Conservation (phyloP, 192 early-diverging fungal genomes). For the Gigaspora rosea region DNA sequence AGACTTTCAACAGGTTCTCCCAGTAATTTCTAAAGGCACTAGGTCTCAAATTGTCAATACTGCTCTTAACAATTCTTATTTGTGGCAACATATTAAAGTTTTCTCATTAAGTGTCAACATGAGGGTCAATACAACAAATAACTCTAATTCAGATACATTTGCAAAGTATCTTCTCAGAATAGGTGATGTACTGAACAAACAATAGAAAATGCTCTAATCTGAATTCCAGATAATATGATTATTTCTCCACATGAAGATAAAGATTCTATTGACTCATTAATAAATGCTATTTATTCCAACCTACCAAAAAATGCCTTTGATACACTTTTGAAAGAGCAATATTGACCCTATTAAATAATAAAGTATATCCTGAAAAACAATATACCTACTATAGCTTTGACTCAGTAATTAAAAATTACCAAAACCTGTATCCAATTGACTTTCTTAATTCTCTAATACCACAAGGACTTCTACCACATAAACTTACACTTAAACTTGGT, state of each 20-base stretch:
- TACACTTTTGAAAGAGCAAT: not conserved
- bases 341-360: conserved; percentile 26
- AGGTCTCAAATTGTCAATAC: conserved; percentile 20
- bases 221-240: not conserved
- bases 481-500: conserved; percentile 26
- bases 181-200: not conserved
- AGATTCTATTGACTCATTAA: not conserved
- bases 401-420: not conserved
- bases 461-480: conserved; percentile 30
- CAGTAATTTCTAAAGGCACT: conserved; percentile 19
- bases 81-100: conserved; percentile 32
- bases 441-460: conserved; percentile 30
- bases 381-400: conserved; percentile 17
- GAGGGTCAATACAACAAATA: not conserved
- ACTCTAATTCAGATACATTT: not conserved
- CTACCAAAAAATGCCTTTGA: not conserved
- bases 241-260: not conserved
- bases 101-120: conserved; percentile 35
- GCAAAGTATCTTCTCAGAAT: conserved; percentile 5
- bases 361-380: conserved; percentile 24
- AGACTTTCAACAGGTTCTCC: conserved; percentile 33
- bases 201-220: not conserved
- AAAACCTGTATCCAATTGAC: conserved; percentile 18
- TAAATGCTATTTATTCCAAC: conserved; percentile 30
- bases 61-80: conserved; percentile 19